Base-by-base conservation (phyloP, 2,329 filamentous ascomycete species). In the Xylaria sp. region DNA sequence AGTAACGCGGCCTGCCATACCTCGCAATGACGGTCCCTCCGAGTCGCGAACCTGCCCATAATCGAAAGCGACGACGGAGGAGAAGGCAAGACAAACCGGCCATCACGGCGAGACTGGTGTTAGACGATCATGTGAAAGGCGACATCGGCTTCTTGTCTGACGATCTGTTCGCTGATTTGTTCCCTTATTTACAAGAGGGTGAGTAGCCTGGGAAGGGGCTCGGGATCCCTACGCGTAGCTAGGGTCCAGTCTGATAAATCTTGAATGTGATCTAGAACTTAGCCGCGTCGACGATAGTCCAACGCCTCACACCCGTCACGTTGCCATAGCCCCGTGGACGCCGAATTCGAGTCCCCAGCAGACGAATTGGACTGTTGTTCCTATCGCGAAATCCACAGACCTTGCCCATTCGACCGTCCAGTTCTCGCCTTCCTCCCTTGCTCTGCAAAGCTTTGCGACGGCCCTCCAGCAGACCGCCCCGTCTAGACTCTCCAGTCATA, bases 101-200 rank as follows among this genome's bases (percentile, higher is more conserved):
- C 40, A 80, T 96, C 54, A 82, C 90, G 54, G 92, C 91, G 52
- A 86, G 89, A 53, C 79, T 97, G 46, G 82, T 95, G 37, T 84
- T 97, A 52, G 92, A 96, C 72, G 89, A 92, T 69, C 88, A 89
- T 71, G 80, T 96, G 65, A 90, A 88, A 73, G 91, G 90, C 48
- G 91, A 96, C 69, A 82, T 92, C 57, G 94, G 92, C 59, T 83
- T 94, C 60, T 74, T 97, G 48, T 96, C 93, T 11, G 88, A 91
- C 66, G 91, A 96, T 71, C 80, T 99, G 47, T 91, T 92, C 66
- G 78, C 82, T 43, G 89, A 95, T 68, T 81, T 97, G 47, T 92
- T 95, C 74, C 86, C 90, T 58, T 76, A 84, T 64, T 67, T 81
- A 63, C 73, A 74, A 62, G 66, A 77, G 67, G 71, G 82, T 86